Conservation (phyloP, 2,329 filamentous ascomycete species). For the Diaporthe longicolla region DNA sequence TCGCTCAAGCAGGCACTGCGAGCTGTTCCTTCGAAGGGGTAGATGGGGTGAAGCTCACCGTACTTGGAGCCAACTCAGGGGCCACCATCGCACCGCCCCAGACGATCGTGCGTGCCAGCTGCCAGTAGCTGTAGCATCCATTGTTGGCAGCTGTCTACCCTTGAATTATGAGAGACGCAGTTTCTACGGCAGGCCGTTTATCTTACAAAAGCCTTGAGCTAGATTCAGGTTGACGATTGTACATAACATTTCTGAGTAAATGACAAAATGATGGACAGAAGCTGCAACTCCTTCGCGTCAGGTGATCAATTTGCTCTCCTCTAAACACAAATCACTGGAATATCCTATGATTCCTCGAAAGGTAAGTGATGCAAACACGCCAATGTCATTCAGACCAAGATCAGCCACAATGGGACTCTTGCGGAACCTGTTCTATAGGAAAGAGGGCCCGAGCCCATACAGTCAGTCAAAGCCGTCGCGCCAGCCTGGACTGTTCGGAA, state of each 20-base stretch:
- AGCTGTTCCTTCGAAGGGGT: slow-evolving; percentile 32
- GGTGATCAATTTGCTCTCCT: background rate
- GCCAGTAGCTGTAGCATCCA: background rate
- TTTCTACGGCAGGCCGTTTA: slow-evolving; percentile 3
- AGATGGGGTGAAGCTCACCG: slow-evolving; percentile 30
- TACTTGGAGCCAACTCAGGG: slow-evolving; percentile 22
- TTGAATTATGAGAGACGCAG: background rate
- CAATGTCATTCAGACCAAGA: background rate
- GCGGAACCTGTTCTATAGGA: background rate
- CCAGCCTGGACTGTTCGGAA: background rate
- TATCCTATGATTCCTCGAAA: background rate
- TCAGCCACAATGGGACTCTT: background rate
- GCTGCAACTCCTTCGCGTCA: no score
- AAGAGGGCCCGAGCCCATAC: background rate
- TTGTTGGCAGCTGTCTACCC: no score
- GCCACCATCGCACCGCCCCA: slow-evolving; percentile 40
- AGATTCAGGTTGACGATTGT: background rate
- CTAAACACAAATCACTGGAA: background rate
- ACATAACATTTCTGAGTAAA: background rate
- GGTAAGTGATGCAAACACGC: background rate
- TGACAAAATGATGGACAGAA: background rate
- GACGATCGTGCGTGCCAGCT: slow-evolving; percentile 28
- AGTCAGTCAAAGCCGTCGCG: background rate
- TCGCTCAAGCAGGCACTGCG: slow-evolving; percentile 33
- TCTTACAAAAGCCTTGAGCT: background rate